A percentile compares a stretch with the other conserved stretches of the same genome.
These are phyloP conservation scores for Citrus maxima DNA, from an alignment of 345 rosid genomes.

Conservation along the genomic window DNA sequence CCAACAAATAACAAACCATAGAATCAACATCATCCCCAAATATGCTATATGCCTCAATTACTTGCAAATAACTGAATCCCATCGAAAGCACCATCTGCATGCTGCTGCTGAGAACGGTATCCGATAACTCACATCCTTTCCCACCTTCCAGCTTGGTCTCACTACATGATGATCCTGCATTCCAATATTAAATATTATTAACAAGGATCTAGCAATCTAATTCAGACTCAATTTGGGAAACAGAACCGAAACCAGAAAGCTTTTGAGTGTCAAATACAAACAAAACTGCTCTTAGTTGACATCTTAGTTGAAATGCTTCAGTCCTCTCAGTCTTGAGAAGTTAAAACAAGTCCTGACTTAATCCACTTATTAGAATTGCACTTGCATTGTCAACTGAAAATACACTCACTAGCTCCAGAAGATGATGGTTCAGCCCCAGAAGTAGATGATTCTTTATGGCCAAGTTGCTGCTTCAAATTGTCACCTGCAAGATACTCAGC, in stretches of 20 bases:
- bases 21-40: conserved; percentile 97
- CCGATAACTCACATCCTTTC: conserved; percentile 36
- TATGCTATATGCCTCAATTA: conserved; percentile 82
- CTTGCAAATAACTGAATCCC: conserved; percentile 95
- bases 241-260: not conserved
- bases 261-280: not conserved
- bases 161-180: conserved; percentile 68
- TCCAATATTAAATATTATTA: not conserved
- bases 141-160: conserved; percentile 39
- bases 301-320: not conserved
- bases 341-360: not conserved
- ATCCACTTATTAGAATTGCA: not conserved
- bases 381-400: not conserved
- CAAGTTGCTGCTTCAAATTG: conserved; percentile 59
- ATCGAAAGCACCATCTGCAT: conserved; percentile 75
- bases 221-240: not conserved
- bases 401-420: conserved; percentile 84
- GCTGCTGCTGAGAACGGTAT: conserved; percentile 56
- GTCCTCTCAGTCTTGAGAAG: not conserved
- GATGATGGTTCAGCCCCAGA: conserved; percentile 94
- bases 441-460: conserved; percentile 66
- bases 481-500: conserved; percentile 83
- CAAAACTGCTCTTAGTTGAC: not conserved
- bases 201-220: not conserved
- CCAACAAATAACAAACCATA: conserved; percentile 83